These are phyloP conservation scores for Clarkia xantiana DNA, from an alignment of 345 rosid species.

Conservation along the genomic window DNA sequence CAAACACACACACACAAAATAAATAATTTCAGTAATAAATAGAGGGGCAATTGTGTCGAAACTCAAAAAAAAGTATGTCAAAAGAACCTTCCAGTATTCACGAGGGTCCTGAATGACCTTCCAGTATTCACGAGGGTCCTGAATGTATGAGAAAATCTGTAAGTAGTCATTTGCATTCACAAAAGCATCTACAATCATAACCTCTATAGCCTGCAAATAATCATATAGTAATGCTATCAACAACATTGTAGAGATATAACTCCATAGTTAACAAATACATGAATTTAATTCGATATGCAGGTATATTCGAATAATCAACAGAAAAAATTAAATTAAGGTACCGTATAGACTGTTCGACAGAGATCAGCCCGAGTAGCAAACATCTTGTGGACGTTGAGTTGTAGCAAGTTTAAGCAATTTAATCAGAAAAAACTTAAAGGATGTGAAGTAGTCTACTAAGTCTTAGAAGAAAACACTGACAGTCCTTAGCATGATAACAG, in stretches of 20 bases:
- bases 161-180: slow-evolving; percentile 54
- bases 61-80: background rate
- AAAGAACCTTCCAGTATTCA: slow-evolving; percentile 82
- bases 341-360: slow-evolving; percentile 88
- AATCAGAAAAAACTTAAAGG: slow-evolving; percentile 1
- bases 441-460: slow-evolving; percentile 4
- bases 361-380: slow-evolving; percentile 89
- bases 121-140: slow-evolving; percentile 64
- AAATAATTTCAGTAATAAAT: background rate
- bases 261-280: too few relatives aligned
- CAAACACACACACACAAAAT: background rate
- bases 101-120: too few relatives aligned
- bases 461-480: slow-evolving; percentile 39
- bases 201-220: slow-evolving; percentile 67
- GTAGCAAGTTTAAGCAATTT: slow-evolving; percentile 24
- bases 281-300: background rate
- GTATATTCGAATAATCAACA: background rate
- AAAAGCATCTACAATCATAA: slow-evolving; percentile 85
- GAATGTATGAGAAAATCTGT: slow-evolving; percentile 45
- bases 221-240: too few relatives aligned
- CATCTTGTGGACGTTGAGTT: slow-evolving; percentile 67
- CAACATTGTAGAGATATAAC: too few relatives aligned
- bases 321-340: slow-evolving; percentile 6
- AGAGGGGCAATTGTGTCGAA: background rate
- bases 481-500: slow-evolving; percentile 87